These are phyloP conservation scores for Auricularia sp. DNA, from an alignment of 768 basidiomycete species.

Conservation along the genomic window DNA sequence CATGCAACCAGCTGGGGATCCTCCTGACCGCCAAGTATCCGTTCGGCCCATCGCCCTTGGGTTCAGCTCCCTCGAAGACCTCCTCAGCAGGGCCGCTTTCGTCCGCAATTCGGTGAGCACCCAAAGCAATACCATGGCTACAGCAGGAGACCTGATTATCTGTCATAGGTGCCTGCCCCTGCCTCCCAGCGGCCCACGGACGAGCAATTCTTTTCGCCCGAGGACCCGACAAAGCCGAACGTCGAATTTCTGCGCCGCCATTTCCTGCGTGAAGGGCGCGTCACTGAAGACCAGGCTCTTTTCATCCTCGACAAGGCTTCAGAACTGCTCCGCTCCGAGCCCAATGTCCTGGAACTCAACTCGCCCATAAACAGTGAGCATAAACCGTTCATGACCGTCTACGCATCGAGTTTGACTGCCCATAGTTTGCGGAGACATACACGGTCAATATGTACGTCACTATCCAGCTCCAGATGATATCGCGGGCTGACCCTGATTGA, in stretches of 20 bases:
- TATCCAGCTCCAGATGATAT: neutral
- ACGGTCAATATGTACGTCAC: slow-evolving; percentile 34
- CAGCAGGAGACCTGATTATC: too few relatives aligned
- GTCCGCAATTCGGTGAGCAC: too few relatives aligned
- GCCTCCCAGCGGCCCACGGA: slow-evolving; percentile 32
- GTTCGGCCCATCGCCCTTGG: too few relatives aligned
- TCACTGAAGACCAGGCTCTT: slow-evolving; percentile 33
- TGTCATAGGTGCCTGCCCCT: slow-evolving; percentile 31
- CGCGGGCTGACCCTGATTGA: neutral
- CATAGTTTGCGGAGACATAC: slow-evolving; percentile 37
- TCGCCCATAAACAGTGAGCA: slow-evolving; percentile 33
- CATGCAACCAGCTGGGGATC: too few relatives aligned
- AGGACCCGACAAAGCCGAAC: slow-evolving; percentile 30
- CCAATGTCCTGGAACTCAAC: slow-evolving; percentile 36
- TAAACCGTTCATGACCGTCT: neutral
- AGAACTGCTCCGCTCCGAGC: slow-evolving; percentile 30
- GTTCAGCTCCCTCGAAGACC: too few relatives aligned
- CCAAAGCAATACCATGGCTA: too few relatives aligned
- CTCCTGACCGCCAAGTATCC: too few relatives aligned
- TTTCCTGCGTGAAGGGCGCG: slow-evolving; percentile 34
- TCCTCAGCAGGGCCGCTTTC: too few relatives aligned
- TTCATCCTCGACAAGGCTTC: slow-evolving; percentile 29
- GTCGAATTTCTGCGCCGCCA: slow-evolving; percentile 39
- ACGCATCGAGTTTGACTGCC: too few relatives aligned
- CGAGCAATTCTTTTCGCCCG: slow-evolving; percentile 30